These are phyloP conservation scores for Penicillium sp. DNA, from an alignment of 2,329 filamentous ascomycete genomes.

Conservation along the genomic window DNA sequence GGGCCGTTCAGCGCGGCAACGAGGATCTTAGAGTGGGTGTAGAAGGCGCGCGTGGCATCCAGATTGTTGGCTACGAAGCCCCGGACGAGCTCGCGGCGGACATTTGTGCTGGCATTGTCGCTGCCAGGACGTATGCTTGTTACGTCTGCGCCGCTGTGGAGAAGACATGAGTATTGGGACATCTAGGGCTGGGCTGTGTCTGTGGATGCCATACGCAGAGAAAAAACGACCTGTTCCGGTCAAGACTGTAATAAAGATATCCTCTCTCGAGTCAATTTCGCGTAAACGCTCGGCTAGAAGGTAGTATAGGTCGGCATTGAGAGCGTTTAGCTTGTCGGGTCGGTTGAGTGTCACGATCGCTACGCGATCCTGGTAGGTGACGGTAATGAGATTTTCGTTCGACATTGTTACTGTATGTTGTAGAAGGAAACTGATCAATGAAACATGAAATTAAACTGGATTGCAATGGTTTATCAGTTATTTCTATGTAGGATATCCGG, in stretches of 20 bases:
- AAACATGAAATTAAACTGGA: background rate
- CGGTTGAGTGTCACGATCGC: slow-evolving; percentile 87
- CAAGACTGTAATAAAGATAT: slow-evolving; percentile 80
- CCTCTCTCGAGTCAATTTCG: slow-evolving; percentile 74
- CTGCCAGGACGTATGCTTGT: slow-evolving; percentile 51
- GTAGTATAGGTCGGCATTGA: slow-evolving; percentile 73
- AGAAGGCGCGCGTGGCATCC: slow-evolving; percentile 85
- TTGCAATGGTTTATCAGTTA: background rate
- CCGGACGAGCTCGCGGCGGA: slow-evolving; percentile 62
- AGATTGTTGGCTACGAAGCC: slow-evolving; percentile 83
- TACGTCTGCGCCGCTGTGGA: slow-evolving; percentile 73
- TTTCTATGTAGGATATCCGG: background rate
- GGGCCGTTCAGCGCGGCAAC: slow-evolving; percentile 90
- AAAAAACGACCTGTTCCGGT: slow-evolving; percentile 80
- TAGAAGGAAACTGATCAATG: background rate
- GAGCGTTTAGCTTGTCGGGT: slow-evolving; percentile 81
- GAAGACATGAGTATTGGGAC: background rate
- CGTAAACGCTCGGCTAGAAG: slow-evolving; percentile 70
- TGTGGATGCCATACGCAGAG: slow-evolving; percentile 66
- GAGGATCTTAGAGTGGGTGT: slow-evolving; percentile 90
- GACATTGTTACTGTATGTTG: slow-evolving; percentile 22
- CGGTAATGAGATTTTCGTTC: slow-evolving; percentile 51
- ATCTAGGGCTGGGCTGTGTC: background rate
- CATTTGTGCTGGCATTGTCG: slow-evolving; percentile 42
- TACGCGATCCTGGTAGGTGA: slow-evolving; percentile 67